These are phyloP conservation scores for Fusarium drepaniforme DNA, from an alignment of 2,329 filamentous ascomycete genomes.

Conservation along the genomic window DNA sequence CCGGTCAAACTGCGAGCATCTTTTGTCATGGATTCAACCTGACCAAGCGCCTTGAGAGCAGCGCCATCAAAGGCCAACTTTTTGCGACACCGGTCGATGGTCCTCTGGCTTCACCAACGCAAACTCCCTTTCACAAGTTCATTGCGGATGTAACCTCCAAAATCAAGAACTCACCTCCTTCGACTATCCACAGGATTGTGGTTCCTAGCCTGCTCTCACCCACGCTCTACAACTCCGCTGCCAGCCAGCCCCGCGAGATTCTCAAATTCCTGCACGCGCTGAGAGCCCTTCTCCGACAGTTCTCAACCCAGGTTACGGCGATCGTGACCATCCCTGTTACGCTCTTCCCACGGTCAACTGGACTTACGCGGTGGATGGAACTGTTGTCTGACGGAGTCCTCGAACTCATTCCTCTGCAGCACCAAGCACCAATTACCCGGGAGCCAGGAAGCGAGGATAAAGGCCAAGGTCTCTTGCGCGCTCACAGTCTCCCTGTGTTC, in stretches of 20 bases:
- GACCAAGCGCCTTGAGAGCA: slow-evolving; percentile 69
- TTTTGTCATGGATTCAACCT: slow-evolving; percentile 84
- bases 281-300: slow-evolving; percentile 78
- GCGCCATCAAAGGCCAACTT: slow-evolving; percentile 63
- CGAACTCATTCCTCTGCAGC: slow-evolving; percentile 80
- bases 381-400: slow-evolving; percentile 86
- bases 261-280: slow-evolving; percentile 86
- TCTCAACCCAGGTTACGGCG: slow-evolving; percentile 74
- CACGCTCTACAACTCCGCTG: slow-evolving; percentile 79
- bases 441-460: slow-evolving; percentile 72
- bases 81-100: slow-evolving; percentile 61
- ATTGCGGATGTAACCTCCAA: slow-evolving; percentile 68
- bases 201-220: slow-evolving; percentile 90
- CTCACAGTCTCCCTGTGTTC: slow-evolving; percentile 85
- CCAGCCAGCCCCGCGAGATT: slow-evolving; percentile 77
- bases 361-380: slow-evolving; percentile 88
- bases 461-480: slow-evolving; percentile 86
- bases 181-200: slow-evolving; percentile 81
- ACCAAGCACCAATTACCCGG: slow-evolving; percentile 65
- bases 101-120: slow-evolving; percentile 36
- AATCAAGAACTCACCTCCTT: slow-evolving; percentile 68
- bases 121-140: slow-evolving; percentile 68
- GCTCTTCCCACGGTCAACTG: slow-evolving; percentile 80
- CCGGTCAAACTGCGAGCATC: slow-evolving; percentile 43
- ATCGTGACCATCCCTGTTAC: slow-evolving; percentile 84